A percentile compares a stretch with the other conserved stretches of the same genome.
phyloP scores from a whole-genome alignment of 1,284 basidiomycete species.

The Fomitopsis schrenkii region DNA sequence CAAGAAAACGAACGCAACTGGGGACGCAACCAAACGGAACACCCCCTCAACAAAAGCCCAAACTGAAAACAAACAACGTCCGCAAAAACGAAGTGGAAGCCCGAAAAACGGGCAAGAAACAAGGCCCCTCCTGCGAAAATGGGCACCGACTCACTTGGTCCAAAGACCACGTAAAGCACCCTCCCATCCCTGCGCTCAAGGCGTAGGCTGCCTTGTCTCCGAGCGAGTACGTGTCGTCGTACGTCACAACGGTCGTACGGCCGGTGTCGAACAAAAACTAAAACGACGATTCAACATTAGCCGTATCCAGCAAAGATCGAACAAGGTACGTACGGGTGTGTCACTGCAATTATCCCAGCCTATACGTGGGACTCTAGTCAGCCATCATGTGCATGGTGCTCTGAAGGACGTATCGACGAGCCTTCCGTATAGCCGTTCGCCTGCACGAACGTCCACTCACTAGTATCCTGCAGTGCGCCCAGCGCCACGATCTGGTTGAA shows the following conservation, averaged over 20 bases:
- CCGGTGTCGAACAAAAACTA: conserved; percentile 42
- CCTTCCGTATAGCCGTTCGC: conserved; percentile 47
- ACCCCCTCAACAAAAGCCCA: no score
- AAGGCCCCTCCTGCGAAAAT: no score
- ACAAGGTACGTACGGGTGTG: conserved; percentile 46
- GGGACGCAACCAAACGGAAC: no score
- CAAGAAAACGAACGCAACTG: no score
- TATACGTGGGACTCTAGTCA: background rate
- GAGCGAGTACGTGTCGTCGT: conserved; percentile 67
- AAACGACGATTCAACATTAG: background rate
- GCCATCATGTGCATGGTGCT: background rate
- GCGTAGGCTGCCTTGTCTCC: conserved; percentile 66
- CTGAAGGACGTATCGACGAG: conserved; percentile 14
- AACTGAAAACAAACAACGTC: no score
- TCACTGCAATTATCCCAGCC: conserved; percentile 70
- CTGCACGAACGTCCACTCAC: conserved; percentile 38
- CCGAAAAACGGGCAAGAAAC: no score
- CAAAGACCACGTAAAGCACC: conserved; percentile 56
- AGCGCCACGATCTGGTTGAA: conserved; percentile 56
- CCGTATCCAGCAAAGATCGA: background rate
- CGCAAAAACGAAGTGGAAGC: no score
- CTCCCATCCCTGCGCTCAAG: conserved; percentile 53
- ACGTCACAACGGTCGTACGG: conserved; percentile 57
- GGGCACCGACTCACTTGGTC: conserved; percentile 38
- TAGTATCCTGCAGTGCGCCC: conserved; percentile 49